Evolutionary conservation across 2,329 filamentous ascomycete species (phyloP), one percentile per base, ranked within the genome.

Genomic region (Coleophoma eucalyptorum): DNA sequence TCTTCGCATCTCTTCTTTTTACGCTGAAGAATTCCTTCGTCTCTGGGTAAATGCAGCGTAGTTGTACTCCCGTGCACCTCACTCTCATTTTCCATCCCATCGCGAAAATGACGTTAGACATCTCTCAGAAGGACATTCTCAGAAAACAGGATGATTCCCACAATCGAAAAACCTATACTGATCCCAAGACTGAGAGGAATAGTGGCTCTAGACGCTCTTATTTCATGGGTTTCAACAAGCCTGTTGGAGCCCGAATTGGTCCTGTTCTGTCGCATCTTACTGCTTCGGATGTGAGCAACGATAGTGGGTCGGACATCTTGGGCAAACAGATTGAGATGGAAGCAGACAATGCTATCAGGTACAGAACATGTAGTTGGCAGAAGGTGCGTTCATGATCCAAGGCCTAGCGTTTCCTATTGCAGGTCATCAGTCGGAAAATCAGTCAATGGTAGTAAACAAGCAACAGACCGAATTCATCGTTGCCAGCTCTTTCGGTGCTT

Each of bases 281-380:
- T 26, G 56, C 53, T 6, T 58, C 60, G 40, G 61, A 62, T 46
- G 53, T 50, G 10, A 53, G 47, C 35, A 57, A 57, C 34, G 60
- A 60, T 33, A 56, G 54, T 19, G 60, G 58, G n/a, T 52, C 48
- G 37, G 60, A 65, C 54, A 61, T 67, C 35, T 43, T 66, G 43
- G 78, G 76, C 45, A 79, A 81, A 70, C 91, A 96, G 71, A 81
- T 93, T 56, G 89, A 86, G 48, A 66, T 88, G 55, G 92, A 96
- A 68, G 79, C 83, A 26, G 84, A 83, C 47, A 85, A 88, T 68
- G 83, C 84, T 11, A 96, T 97, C 69, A 86, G 96, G 72, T 97
- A 97, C 67, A 80, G 92, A 54, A 96, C 91, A 37, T 97, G 92
- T 72, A 92, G 86, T 59, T 97, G 92, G 92, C 87, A 89, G 65